These are phyloP conservation scores for Fraxinus ornus DNA, from an alignment of 305 asterid genomes.

Conservation along the genomic window DNA sequence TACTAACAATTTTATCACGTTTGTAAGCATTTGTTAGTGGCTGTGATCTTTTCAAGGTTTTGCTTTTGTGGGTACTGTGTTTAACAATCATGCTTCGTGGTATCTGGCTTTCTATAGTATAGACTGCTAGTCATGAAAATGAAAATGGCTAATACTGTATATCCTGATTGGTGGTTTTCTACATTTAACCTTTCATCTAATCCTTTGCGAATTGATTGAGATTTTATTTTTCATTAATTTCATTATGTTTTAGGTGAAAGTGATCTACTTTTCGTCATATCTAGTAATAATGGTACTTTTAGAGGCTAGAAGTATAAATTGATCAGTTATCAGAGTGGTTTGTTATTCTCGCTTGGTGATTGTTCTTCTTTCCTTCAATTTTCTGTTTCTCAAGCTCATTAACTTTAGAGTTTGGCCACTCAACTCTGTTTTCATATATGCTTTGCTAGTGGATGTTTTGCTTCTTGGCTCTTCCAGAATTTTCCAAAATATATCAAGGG, in stretches of 20 bases:
- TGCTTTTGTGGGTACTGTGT: neutral
- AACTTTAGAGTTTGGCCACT: neutral
- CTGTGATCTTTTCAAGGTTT: slow-evolving; percentile 13
- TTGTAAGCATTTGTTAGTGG: slow-evolving; percentile 6
- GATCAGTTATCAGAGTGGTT: neutral
- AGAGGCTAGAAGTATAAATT: neutral
- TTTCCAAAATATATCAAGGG: slow-evolving; percentile 46
- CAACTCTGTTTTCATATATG: slow-evolving; percentile 6
- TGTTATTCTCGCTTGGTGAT: neutral
- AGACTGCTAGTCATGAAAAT: neutral
- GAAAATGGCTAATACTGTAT: neutral
- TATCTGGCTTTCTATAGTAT: neutral
- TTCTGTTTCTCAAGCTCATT: neutral
- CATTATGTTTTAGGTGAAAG: neutral
- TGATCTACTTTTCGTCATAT: neutral
- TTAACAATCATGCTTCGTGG: neutral
- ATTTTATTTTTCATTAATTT: neutral
- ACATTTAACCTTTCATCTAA: neutral
- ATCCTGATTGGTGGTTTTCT: neutral
- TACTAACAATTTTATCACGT: neutral
- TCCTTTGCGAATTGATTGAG: neutral
- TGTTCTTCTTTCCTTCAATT: neutral
- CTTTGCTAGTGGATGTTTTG: slow-evolving; percentile 34
- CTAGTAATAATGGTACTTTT: neutral
- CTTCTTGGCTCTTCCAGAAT: slow-evolving; percentile 46